Base-by-base conservation (phyloP, 1,139 yeast genomes). In the Yamadazyma pseudoaaseri region DNA sequence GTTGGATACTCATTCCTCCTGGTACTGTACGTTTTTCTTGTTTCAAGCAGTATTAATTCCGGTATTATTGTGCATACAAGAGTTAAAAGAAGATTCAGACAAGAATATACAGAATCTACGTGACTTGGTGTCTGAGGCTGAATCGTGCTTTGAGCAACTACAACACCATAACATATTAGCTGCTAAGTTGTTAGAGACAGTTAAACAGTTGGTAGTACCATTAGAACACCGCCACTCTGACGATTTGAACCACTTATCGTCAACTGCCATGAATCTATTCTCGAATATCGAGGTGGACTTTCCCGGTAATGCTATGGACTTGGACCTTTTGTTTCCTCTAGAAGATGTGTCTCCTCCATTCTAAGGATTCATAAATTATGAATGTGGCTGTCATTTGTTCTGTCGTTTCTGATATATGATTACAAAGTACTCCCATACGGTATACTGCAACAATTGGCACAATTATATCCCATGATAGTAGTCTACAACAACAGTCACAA, bases 31-130 rank as follows among this genome's bases (percentile, higher is more conserved):
- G 10, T 38, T 20, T 28, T 38, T 36, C 16, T 9, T 33, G 3
- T 38, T 38, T 14, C 42, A 38, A 14, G 35, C 42, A 2, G 38
- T 29, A 10, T 25, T 38, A 12, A 30, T 36, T 8, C 33, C 35
- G 7, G 29, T 38, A 6, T 23, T 38, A n/a, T 21, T 37, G 25
- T 29, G 31, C 15, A 11, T 29, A 7, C 18, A 20, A 5, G 16
- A n/a, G 18, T 14, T 16, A 5, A 29, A 22, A n/a, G n/a, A n/a
- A n/a, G n/a, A n/a, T n/a, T n/a, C n/a, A n/a, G n/a, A n/a, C n/a
- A n/a, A n/a, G n/a, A n/a, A n/a, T n/a, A n/a, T n/a, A n/a, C n/a
- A n/a, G n/a, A n/a, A n/a, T n/a, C n/a, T n/a, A n/a, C n/a, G n/a
- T n/a, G n/a, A n/a, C n/a, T n/a, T n/a, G n/a, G n/a, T n/a, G n/a